Evolutionary conservation across 2,329 filamentous ascomycete genomes (phyloP).

Genomic region (Aspergillus ochraceoroseus): DNA sequence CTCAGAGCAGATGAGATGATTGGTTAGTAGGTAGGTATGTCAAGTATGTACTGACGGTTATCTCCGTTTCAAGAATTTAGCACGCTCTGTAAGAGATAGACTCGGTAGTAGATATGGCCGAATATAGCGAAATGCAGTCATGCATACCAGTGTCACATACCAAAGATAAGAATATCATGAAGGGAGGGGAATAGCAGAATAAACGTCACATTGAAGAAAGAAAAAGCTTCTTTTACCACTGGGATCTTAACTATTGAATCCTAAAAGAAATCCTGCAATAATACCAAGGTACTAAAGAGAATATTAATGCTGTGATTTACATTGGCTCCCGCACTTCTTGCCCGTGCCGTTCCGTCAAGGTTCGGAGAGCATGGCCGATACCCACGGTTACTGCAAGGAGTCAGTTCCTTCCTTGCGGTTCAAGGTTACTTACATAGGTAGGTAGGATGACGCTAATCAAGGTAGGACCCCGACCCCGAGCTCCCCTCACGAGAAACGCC

Average conservation of each 20-base stretch:
- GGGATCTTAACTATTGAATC: conserved; percentile 9
- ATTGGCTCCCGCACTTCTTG: conserved; percentile 21
- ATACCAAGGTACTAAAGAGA: too few species aligned
- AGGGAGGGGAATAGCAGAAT: not conserved
- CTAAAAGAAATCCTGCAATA: conserved; percentile 7
- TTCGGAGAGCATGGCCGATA: conserved; percentile 32
- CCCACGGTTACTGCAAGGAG: conserved; percentile 34
- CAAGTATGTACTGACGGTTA: not conserved
- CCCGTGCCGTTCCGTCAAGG: conserved; percentile 40
- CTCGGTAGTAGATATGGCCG: too few species aligned
- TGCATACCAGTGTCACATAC: not conserved
- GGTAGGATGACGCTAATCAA: too few species aligned
- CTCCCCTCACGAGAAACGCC: too few species aligned
- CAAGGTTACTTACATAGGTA: too few species aligned
- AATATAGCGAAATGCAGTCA: too few species aligned
- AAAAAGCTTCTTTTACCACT: conserved; percentile 11
- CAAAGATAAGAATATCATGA: too few species aligned
- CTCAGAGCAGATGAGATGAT: conserved; percentile 4
- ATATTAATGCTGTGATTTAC: conserved; percentile 2
- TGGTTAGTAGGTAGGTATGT: conserved; percentile 5
- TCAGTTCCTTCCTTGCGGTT: too few species aligned
- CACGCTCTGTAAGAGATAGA: too few species aligned
- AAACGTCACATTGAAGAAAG: conserved; percentile 9
- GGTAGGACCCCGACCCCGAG: too few species aligned
- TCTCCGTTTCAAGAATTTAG: conserved; percentile 1